phyloP scores from a whole-genome alignment of 371 early-diverging fungal genomes.

The Mortierella polycephala region DNA sequence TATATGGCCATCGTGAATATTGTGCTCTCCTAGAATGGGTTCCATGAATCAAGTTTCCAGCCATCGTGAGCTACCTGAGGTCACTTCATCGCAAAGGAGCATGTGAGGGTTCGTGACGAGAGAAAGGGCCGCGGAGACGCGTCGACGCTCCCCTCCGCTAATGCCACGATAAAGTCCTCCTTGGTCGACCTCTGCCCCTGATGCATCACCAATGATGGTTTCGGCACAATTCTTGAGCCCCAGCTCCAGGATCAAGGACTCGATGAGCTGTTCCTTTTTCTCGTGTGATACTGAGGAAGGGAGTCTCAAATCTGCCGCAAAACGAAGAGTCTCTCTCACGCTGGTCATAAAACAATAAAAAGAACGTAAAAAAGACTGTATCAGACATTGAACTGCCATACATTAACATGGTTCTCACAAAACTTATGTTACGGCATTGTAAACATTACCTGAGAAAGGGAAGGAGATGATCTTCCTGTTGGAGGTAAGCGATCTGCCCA shows the following conservation, averaged over 20 bases:
- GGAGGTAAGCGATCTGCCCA: constrained; percentile 21
- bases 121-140: constrained; percentile 73
- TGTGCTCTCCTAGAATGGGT: not conserved
- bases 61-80: constrained; percentile 36
- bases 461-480: constrained; percentile 26
- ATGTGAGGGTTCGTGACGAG: constrained; percentile 67
- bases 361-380: too few relatives aligned
- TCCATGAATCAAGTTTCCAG: not conserved
- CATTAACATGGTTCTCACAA: not conserved
- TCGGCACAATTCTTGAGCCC: constrained; percentile 29
- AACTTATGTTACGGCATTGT: not conserved
- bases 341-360: not conserved
- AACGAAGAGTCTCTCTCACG: constrained; percentile 29
- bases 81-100: constrained; percentile 56
- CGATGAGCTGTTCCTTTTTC: constrained; percentile 5
- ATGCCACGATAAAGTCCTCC: constrained; percentile 11
- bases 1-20: not conserved
- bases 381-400: not conserved
- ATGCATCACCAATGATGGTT: constrained; percentile 10
- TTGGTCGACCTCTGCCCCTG: not conserved
- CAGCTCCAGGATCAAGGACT: constrained; percentile 9
- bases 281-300: not conserved
- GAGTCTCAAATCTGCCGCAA: constrained; percentile 14
- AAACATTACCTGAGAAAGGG: constrained; percentile 21
- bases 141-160: constrained; percentile 67